Evolutionary conservation across 768 basidiomycete genomes (phyloP).

Genomic region (Pisolithus marmoratus): DNA sequence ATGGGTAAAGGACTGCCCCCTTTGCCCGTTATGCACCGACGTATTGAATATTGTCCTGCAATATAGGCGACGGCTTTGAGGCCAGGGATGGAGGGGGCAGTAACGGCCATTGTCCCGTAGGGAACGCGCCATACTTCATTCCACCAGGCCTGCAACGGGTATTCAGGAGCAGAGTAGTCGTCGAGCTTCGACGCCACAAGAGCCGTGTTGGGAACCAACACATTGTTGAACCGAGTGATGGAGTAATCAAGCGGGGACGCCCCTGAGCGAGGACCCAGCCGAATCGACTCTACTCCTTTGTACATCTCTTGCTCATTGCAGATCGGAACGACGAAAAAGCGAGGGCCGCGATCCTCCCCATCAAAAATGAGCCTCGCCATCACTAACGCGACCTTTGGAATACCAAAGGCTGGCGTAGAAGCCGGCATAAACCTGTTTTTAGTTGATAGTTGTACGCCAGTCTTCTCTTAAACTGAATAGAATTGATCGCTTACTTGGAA

Average conservation of each 20-base stretch:
- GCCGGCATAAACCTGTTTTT: slow-evolving; percentile 52
- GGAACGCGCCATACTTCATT: slow-evolving; percentile 50
- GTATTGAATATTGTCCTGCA: slow-evolving; percentile 50
- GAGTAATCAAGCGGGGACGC: slow-evolving; percentile 52
- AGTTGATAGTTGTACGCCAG: background rate
- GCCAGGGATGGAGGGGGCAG: slow-evolving; percentile 44
- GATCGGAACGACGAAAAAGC: slow-evolving; percentile 52
- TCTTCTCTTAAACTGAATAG: background rate
- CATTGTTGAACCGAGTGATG: slow-evolving; percentile 50
- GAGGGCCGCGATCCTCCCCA: slow-evolving; percentile 43
- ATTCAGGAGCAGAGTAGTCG: slow-evolving; percentile 34
- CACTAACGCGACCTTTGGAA: slow-evolving; percentile 51
- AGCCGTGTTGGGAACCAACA: slow-evolving; percentile 44
- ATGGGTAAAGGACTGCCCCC: slow-evolving; percentile 41
- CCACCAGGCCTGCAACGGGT: slow-evolving; percentile 48
- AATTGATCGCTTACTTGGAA: slow-evolving; percentile 39
- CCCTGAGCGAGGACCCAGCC: slow-evolving; percentile 47
- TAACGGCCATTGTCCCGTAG: slow-evolving; percentile 48
- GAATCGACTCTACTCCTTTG: slow-evolving; percentile 43
- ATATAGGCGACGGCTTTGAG: slow-evolving; percentile 53
- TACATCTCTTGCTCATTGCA: slow-evolving; percentile 51
- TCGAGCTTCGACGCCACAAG: slow-evolving; percentile 42
- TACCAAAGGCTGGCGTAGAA: slow-evolving; percentile 45
- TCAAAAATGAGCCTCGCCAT: slow-evolving; percentile 52
- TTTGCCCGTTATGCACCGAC: slow-evolving; percentile 45